These are phyloP conservation scores for Metschnikowia peoriensis DNA, from an alignment of 805 yeast genomes.

Conservation along the genomic window DNA sequence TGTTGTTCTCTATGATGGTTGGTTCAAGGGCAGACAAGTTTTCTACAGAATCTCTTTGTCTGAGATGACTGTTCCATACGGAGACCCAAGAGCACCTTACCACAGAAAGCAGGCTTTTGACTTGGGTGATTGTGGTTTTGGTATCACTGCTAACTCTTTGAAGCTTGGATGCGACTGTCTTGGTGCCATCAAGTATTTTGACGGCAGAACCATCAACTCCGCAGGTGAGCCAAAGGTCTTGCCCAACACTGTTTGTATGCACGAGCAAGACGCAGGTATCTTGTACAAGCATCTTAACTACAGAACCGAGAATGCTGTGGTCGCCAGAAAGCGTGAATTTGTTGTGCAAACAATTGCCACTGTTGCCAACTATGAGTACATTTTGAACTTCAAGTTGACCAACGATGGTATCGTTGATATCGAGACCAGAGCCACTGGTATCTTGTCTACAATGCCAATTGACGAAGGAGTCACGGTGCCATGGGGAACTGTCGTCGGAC, in stretches of 20 bases:
- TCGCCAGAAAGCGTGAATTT: conserved; percentile 75
- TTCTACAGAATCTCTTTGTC: conserved; percentile 71
- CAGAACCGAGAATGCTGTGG: conserved; percentile 68
- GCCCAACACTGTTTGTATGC: conserved; percentile 76
- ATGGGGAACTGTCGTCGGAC: conserved; percentile 75
- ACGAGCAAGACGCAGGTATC: conserved; percentile 75
- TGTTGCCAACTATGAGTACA: conserved; percentile 81
- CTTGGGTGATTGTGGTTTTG: conserved; percentile 83
- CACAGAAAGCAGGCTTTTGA: conserved; percentile 87
- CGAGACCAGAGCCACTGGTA: conserved; percentile 85
- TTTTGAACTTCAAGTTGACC: conserved; percentile 66
- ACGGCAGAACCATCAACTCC: conserved; percentile 53
- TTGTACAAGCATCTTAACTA: conserved; percentile 78
- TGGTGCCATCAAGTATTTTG: conserved; percentile 74
- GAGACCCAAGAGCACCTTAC: conserved; percentile 80
- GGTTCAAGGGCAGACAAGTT: conserved; percentile 72
- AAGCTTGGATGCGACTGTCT: conserved; percentile 79
- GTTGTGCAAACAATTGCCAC: conserved; percentile 80
- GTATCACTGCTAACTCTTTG: conserved; percentile 66
- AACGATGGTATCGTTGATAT: conserved; percentile 77
- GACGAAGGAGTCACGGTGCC: conserved; percentile 66
- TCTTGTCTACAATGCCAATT: conserved; percentile 79
- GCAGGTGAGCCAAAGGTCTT: conserved; percentile 61
- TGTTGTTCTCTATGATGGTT: conserved; percentile 66
- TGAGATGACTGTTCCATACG: conserved; percentile 88